These are phyloP conservation scores for Ormosia semicastrata DNA, from an alignment of 306 rosid species.

Conservation along the genomic window DNA sequence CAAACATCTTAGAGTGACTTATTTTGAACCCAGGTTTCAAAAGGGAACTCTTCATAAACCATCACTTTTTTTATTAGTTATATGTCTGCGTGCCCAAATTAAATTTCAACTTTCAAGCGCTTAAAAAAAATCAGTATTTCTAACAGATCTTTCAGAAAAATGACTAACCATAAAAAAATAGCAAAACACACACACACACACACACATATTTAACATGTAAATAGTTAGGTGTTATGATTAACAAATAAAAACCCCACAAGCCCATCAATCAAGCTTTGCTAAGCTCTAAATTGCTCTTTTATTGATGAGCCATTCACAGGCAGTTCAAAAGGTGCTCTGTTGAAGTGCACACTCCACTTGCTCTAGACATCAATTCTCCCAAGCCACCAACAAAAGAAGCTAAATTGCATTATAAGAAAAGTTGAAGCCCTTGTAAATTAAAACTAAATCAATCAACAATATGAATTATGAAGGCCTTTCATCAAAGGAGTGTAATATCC, in stretches of 20 bases:
- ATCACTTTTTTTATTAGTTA: neutral
- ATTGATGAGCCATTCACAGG: neutral
- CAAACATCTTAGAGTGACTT: neutral
- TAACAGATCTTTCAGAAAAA: neutral
- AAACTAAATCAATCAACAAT: neutral
- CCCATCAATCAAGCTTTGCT: neutral
- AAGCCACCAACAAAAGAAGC: neutral
- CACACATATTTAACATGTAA: neutral
- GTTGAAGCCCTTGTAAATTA: neutral
- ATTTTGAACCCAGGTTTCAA: no score
- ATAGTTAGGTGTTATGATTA: neutral
- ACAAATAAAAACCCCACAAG: neutral
- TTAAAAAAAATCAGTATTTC: neutral
- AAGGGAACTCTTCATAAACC: neutral
- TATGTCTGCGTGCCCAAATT: no score
- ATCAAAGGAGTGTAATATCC: neutral
- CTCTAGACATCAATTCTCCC: neutral
- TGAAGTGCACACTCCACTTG: neutral
- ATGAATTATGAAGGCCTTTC: neutral
- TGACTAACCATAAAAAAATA: neutral
- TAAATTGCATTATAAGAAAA: neutral
- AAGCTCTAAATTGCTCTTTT: neutral
- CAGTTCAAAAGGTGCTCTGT: neutral
- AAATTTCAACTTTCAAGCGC: neutral
- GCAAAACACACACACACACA: neutral